Evolutionary conservation across 495 filamentous ascomycete genomes (phyloP).

Genomic region (Penicillium chermesinum): DNA sequence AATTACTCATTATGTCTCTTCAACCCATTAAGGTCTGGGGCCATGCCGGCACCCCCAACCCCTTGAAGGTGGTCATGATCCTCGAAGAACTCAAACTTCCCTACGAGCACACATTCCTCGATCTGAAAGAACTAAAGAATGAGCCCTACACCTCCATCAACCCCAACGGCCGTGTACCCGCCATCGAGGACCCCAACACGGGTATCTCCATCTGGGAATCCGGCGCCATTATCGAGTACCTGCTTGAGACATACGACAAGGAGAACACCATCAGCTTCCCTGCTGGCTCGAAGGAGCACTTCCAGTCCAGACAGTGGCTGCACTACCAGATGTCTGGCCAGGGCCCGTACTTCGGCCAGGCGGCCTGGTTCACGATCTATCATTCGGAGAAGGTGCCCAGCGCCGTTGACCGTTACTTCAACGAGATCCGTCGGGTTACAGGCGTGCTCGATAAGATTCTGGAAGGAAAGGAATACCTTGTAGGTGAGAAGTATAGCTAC

Average conservation of each 20-base stretch:
- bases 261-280: conserved; percentile 53
- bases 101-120: conserved; percentile 40
- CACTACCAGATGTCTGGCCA: conserved; percentile 64
- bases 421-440: conserved; percentile 58
- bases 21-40: conserved; percentile 43
- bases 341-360: conserved; percentile 63
- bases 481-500: conserved; percentile 54
- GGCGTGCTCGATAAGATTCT: conserved; percentile 53
- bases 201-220: conserved; percentile 64
- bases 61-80: conserved; percentile 60
- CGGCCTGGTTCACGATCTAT: conserved; percentile 47
- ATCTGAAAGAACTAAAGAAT: conserved; percentile 52
- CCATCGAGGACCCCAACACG: conserved; percentile 65
- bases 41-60: conserved; percentile 49
- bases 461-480: conserved; percentile 50
- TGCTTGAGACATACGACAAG: conserved; percentile 65
- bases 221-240: conserved; percentile 68
- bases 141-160: conserved; percentile 53
- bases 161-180: conserved; percentile 65
- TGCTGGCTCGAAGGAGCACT: conserved; percentile 43
- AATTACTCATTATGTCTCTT: conserved; percentile 30
- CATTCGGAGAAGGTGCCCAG: conserved; percentile 57
- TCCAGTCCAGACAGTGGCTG: conserved; percentile 58
- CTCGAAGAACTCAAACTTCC: conserved; percentile 59
- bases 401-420: conserved; percentile 54